Evolutionary conservation across 116 monocot species (phyloP).

Genomic region (Cymodocea nodosa): DNA sequence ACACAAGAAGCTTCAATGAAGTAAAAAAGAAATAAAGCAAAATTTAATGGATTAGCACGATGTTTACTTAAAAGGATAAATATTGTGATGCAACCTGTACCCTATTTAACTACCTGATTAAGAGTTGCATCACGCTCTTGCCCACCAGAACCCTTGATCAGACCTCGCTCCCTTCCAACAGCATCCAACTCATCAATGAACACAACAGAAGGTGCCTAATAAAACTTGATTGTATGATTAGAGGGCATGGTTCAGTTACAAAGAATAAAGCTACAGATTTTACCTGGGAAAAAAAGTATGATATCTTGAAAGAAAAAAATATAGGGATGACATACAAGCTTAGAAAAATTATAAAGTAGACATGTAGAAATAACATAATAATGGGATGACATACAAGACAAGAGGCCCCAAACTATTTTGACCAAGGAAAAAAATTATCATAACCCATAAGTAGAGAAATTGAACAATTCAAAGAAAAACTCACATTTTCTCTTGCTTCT

Average conservation of each 20-base stretch:
- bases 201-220: constrained; percentile 83
- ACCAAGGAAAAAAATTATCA: not conserved
- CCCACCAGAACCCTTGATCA: constrained; percentile 88
- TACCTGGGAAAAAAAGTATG: not conserved
- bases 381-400: no score
- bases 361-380: no score
- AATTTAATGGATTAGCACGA: no score
- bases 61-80: not conserved
- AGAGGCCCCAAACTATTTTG: no score
- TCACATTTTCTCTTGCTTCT: constrained; percentile 89
- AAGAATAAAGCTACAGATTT: not conserved
- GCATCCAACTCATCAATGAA: constrained; percentile 95
- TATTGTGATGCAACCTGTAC: not conserved
- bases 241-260: not conserved
- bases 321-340: not conserved
- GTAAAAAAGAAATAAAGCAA: constrained; percentile 4
- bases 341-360: not conserved
- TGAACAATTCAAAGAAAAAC: constrained; percentile 4
- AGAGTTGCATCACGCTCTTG: constrained; percentile 92
- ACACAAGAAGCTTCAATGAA: constrained; percentile 76
- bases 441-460: not conserved
- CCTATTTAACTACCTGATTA: constrained; percentile 47
- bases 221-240: constrained; percentile 1
- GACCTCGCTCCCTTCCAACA: constrained; percentile 83
- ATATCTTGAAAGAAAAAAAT: not conserved